Base-by-base conservation (phyloP, 2,329 filamentous ascomycete genomes). In the Massarina eburnea region DNA sequence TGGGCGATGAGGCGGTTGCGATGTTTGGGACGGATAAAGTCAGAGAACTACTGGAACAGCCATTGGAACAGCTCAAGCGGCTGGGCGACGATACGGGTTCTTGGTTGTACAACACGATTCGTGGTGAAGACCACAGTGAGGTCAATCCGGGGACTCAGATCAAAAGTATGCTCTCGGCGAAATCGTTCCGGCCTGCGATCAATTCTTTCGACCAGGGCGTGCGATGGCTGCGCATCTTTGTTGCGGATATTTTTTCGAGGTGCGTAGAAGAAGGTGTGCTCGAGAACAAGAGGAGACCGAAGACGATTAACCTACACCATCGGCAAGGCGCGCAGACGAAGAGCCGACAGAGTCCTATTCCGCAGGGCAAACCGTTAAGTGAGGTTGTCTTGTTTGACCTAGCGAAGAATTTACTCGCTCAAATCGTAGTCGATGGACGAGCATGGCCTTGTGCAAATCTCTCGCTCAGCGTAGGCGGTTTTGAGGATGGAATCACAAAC, bases 161-260 rank as follows among this genome's bases (percentile, higher is more conserved):
- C 74, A 96, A 97, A 68, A 94, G 88, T 14, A 97, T 99, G 91
- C 77, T 97, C 12, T 96, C 91, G 1, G 91, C 94, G 17, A 99
- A 99, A 67, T 95, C 91, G 0, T 99, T 99, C 62, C 80, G 89
- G 20, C 94, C 94, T 0, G 83, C 80, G 45, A 92, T 97, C 64
- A 88, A 84, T 56, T 86, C 79, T 2, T 74, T 82, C 15, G 89
- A 94, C 18, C 89, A 95, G 66, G 92, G 86, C 1, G 76, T 81
- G 19, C 85, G 84, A 49, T 99, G 94, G 94, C 76, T 99, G 30
- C 80, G 86, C 9, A 96, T 99, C 43, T 97, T 97, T 67, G 84
- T 82, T 4, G 89, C 90, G 1, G 94, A 99, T 66, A 95, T 99
- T 41, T 94, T 88, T 70, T 86, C 89, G 43, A 83, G 94, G 33